Evolutionary conservation across 306 rosid genomes (phyloP).

Genomic region (Medicago lupulina): DNA sequence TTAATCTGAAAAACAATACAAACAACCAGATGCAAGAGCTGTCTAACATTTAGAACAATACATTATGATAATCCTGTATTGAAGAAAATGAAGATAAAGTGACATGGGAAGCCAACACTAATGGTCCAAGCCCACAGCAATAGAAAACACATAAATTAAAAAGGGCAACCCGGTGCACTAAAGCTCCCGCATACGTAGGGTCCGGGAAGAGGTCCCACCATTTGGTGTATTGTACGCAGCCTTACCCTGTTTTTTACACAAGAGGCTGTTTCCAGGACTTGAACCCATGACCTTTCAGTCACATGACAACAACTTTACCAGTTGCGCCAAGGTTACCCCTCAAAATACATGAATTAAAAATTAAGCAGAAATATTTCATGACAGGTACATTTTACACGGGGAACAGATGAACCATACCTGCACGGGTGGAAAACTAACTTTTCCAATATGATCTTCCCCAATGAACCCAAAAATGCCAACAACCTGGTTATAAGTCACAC

Average conservation of each 20-base stretch:
- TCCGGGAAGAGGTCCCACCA: too few relatives aligned
- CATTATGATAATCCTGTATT: not conserved
- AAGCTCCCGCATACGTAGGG: too few relatives aligned
- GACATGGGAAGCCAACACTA: not conserved
- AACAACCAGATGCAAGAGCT: not conserved
- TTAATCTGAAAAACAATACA: conserved; percentile 9
- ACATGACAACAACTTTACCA: too few relatives aligned
- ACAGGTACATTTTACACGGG: not conserved
- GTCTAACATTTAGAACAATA: conserved; percentile 9
- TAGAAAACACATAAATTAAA: not conserved
- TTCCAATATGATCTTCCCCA: conserved; percentile 94
- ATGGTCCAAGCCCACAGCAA: not conserved
- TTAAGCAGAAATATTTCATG: not conserved
- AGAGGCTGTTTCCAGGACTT: too few relatives aligned
- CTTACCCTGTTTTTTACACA: too few relatives aligned
- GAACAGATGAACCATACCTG: conserved; percentile 64
- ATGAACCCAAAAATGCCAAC: conserved; percentile 92
- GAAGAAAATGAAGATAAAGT: not conserved
- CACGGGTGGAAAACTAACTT: conserved; percentile 92
- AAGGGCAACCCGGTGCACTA: too few relatives aligned
- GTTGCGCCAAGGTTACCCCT: too few relatives aligned
- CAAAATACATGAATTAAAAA: not conserved
- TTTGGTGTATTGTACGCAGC: too few relatives aligned
- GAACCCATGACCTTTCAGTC: too few relatives aligned
- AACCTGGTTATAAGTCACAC: conserved; percentile 91